Evolutionary conservation across 2,329 filamentous ascomycete species (phyloP), one percentile per base, ranked within the genome.

Genomic region (Aspergillus fijiensis): DNA sequence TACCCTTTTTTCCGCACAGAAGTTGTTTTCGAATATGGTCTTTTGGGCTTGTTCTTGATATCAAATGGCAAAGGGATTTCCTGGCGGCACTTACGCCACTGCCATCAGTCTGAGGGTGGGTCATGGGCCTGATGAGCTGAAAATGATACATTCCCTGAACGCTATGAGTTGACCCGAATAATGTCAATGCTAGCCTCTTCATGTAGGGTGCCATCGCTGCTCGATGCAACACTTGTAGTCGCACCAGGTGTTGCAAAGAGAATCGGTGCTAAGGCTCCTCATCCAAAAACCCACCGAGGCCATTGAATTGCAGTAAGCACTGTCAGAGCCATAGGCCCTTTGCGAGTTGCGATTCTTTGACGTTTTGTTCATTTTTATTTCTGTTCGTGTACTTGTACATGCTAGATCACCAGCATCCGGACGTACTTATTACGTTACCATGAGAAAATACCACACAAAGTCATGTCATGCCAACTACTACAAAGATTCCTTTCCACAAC

Each of bases 381-480:
- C 47, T 57, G 53, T 65, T 65, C 47, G 58, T 73, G 70, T 71
- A 72, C 65, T 68, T 69, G 66, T 73, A 73, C 65, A 69, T 71
- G 65, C 60, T 65, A 69, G 59, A 61, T 61, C 63, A 67, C 54
- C 52, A 60, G 61, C 56, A 51, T 60, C 49, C 60, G 62, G 58
- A 58, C 58, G 19, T 55, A 63, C 54, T 42, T 55, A 53, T 62
- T 49, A 57, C 59, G 57, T 49, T 59, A 60, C 58, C 55, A 63
- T 61, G 55, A 58, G 51, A 55, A 61, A 55, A 58, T 39, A 27
- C 29, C 48, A 52, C 27, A 29, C 27, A 29, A 50, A 59, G 29
- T 39, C 45, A 49, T 49, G 42, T 56, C 53, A 47, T 52, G 19
- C n/a, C 23, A 14, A 12, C 25, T 45, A 14, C 21, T 7, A 49